phyloP scores from a whole-genome alignment of 1,139 yeast species.

The Yamadazyma diospyri region DNA sequence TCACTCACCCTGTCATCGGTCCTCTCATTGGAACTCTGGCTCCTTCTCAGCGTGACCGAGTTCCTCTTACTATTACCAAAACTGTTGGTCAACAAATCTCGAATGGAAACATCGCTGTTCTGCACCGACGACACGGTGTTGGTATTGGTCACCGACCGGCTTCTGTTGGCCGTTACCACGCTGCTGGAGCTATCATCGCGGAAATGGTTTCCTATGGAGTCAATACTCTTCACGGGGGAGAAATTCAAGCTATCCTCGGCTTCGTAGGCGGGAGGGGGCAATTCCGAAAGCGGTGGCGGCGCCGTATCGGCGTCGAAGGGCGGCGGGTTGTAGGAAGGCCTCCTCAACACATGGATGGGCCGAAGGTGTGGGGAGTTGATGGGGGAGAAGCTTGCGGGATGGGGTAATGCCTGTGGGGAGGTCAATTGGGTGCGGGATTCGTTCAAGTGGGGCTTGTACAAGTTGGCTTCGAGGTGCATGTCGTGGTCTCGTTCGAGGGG shows the following conservation, averaged over 20 bases:
- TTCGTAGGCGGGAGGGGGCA: conserved; percentile 35
- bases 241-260: conserved; percentile 15
- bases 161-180: conserved; percentile 9
- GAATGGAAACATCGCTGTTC: conserved; percentile 18
- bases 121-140: conserved; percentile 3
- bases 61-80: conserved; percentile 11
- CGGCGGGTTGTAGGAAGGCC: conserved; percentile 42
- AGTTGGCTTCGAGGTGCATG: conserved; percentile 54
- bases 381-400: conserved; percentile 42
- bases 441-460: conserved; percentile 54
- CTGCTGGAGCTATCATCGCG: too few relatives aligned
- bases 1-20: too few relatives aligned
- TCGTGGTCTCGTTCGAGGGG: conserved; percentile 39
- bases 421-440: conserved; percentile 29
- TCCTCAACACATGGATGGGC: conserved; percentile 34
- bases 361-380: conserved; percentile 27
- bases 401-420: conserved; percentile 60
- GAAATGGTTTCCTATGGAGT: conserved; percentile 3
- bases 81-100: conserved; percentile 20
- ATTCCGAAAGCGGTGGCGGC: conserved; percentile 18
- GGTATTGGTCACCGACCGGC: conserved; percentile 7
- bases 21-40: conserved; percentile 15
- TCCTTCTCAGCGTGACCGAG: conserved; percentile 12
- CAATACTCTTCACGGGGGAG: conserved; percentile 3
- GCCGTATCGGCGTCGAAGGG: conserved; percentile 36